Percentiles rank a stretch among this genome's conserved stretches.
Evolutionary conservation across 2,329 filamentous ascomycete species (phyloP).

Genomic region (Geosmithia morbida): DNA sequence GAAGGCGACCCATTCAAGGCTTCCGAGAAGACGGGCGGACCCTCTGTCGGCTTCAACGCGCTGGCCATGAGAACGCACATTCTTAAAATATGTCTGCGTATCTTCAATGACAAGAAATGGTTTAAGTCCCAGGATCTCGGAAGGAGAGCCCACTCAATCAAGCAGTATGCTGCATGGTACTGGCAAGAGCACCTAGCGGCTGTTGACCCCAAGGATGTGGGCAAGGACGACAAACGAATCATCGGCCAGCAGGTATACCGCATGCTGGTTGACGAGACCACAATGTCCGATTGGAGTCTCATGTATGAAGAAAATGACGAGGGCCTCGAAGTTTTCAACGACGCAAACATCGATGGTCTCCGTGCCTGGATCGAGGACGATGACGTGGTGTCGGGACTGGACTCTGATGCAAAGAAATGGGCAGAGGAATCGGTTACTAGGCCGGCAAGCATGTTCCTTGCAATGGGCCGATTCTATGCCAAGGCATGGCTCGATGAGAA

Average conservation of each 20-base stretch:
- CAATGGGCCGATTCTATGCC: conserved; percentile 22
- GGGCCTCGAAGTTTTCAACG: conserved; percentile 24
- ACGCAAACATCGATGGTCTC: conserved; percentile 20
- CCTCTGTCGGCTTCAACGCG: conserved; percentile 19
- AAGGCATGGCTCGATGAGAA: conserved; percentile 20
- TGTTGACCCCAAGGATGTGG: conserved; percentile 14
- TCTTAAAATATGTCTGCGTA: conserved; percentile 20
- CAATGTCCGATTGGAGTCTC: conserved; percentile 23
- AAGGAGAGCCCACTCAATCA: conserved; percentile 13
- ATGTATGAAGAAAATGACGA: conserved; percentile 24
- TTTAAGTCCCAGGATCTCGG: conserved; percentile 14
- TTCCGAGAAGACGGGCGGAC: conserved; percentile 4
- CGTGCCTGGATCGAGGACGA: conserved; percentile 19
- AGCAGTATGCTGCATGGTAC: conserved; percentile 27
- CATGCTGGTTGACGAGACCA: conserved; percentile 21
- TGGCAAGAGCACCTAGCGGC: conserved; percentile 26
- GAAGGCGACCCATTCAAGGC: conserved; percentile 12
- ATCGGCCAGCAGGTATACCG: conserved; percentile 17
- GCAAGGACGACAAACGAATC: conserved; percentile 13
- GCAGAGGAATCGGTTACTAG: conserved; percentile 10
- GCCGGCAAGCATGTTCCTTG: conserved; percentile 17
- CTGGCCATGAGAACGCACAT: conserved; percentile 19
- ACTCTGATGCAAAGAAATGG: conserved; percentile 15
- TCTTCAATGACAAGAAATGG: conserved; percentile 19
- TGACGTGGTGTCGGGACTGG: conserved; percentile 14